Percentiles rank a stretch among this genome's conserved stretches.
These are phyloP conservation scores for Debaryomyces udenii DNA, from an alignment of 1,139 yeast species.

Conservation along the genomic window DNA sequence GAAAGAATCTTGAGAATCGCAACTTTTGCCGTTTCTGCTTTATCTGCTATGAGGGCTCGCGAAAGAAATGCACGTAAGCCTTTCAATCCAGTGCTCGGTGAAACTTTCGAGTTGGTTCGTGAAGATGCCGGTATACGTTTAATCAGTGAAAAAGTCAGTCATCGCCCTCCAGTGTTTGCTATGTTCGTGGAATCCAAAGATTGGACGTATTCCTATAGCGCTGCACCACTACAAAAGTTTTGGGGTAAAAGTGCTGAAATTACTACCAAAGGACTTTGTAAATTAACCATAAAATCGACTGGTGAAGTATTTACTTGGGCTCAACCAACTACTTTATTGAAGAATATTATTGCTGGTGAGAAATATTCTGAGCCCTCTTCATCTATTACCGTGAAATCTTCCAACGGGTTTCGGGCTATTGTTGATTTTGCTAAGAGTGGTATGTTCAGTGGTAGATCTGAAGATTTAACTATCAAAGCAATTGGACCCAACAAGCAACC, in stretches of 20 bases:
- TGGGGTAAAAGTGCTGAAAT: constrained; percentile 95
- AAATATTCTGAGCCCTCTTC: constrained; percentile 90
- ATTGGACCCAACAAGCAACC: constrained; percentile 40
- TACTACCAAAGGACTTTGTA: constrained; percentile 69
- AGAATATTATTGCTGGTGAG: constrained; percentile 92
- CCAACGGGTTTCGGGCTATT: constrained; percentile 67
- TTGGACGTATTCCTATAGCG: constrained; percentile 79
- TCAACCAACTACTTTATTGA: constrained; percentile 80
- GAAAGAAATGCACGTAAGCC: constrained; percentile 84
- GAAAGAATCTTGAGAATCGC: constrained; percentile 72
- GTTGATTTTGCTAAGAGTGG: constrained; percentile 73
- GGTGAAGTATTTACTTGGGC: constrained; percentile 79
- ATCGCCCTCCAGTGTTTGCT: constrained; percentile 83
- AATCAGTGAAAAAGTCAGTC: constrained; percentile 77
- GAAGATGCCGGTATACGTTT: constrained; percentile 74
- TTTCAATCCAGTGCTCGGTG: constrained; percentile 88
- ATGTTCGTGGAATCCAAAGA: constrained; percentile 68
- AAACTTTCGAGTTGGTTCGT: constrained; percentile 80
- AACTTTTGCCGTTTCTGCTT: constrained; percentile 76
- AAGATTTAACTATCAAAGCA: constrained; percentile 66
- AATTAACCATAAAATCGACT: constrained; percentile 55
- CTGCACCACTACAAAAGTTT: constrained; percentile 84
- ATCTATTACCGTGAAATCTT: constrained; percentile 64
- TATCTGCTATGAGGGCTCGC: constrained; percentile 72
- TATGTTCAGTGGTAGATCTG: constrained; percentile 88